These are phyloP conservation scores for Cordyceps fumosorosea DNA, from an alignment of 2,329 filamentous ascomycete species.

Conservation along the genomic window DNA sequence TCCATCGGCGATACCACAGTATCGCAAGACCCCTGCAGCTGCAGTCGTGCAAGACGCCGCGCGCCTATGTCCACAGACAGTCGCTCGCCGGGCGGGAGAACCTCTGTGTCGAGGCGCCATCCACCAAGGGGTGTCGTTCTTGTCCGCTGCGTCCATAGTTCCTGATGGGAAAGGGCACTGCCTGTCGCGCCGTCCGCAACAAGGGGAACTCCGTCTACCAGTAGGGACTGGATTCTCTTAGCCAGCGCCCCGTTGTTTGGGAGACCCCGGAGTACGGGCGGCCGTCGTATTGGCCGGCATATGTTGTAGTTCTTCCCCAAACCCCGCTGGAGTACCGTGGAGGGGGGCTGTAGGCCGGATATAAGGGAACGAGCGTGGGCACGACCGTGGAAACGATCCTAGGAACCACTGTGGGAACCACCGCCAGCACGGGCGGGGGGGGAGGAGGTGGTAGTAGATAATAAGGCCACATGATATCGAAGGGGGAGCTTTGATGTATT, in stretches of 20 bases:
- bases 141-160: too few species aligned
- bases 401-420: neutral
- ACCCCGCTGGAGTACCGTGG: neutral
- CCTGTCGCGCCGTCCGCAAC: too few species aligned
- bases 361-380: neutral
- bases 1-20: too few species aligned
- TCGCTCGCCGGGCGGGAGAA: too few species aligned
- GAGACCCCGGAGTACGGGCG: neutral
- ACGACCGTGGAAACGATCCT: neutral
- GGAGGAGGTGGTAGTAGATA: neutral
- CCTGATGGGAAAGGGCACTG: too few species aligned
- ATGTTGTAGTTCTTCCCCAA: neutral
- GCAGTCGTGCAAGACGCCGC: too few species aligned
- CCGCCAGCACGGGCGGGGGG: neutral
- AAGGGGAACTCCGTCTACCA: neutral
- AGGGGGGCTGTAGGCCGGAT: neutral
- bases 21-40: too few species aligned
- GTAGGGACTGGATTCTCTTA: neutral
- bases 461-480: neutral
- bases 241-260: neutral
- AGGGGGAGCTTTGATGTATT: neutral
- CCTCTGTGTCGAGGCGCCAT: too few species aligned
- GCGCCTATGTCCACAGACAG: too few species aligned
- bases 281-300: neutral
- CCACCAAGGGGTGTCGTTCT: too few species aligned